phyloP scores from a whole-genome alignment of 1,284 basidiomycete species.

The Amylostereum chailletii region DNA sequence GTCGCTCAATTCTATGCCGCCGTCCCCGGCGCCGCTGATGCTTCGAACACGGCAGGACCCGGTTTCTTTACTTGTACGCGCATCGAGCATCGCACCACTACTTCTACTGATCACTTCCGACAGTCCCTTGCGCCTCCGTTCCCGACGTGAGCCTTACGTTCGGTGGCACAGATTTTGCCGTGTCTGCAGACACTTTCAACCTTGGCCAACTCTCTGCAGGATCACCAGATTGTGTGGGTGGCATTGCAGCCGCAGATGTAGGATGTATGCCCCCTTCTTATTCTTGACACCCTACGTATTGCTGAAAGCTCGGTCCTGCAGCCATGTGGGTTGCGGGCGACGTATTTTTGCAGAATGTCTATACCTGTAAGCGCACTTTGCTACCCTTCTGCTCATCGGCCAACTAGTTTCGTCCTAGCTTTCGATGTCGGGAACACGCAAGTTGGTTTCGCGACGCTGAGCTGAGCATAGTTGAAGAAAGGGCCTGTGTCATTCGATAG shows the following conservation, averaged over 20 bases:
- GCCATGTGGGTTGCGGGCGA: slow-evolving; percentile 14
- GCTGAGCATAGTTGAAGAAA: not conserved
- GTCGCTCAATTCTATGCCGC: slow-evolving; percentile 30
- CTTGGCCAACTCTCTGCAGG: not conserved
- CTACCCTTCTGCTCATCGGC: not conserved
- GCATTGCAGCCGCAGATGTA: not conserved
- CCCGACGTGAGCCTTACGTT: slow-evolving; percentile 16
- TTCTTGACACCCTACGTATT: too few species aligned
- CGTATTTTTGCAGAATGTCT: slow-evolving; percentile 15
- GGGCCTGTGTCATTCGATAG: too few species aligned
- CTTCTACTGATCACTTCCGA: not conserved
- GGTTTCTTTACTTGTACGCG: slow-evolving; percentile 13
- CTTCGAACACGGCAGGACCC: slow-evolving; percentile 1
- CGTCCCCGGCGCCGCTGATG: slow-evolving; percentile 25
- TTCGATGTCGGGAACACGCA: slow-evolving; percentile 13
- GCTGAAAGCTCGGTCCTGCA: slow-evolving; percentile 2
- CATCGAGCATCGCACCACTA: not conserved
- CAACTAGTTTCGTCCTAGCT: slow-evolving; percentile 2
- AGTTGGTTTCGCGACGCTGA: slow-evolving; percentile 11
- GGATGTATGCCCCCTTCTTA: too few species aligned
- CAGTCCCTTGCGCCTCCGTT: slow-evolving; percentile 16
- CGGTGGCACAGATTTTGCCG: slow-evolving; percentile 8
- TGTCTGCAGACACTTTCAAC: not conserved
- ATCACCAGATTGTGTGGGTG: not conserved
- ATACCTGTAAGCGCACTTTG: slow-evolving; percentile 10